Conservation (phyloP, 148 eudicot genomes). For the Dysphania ambrosioides region DNA sequence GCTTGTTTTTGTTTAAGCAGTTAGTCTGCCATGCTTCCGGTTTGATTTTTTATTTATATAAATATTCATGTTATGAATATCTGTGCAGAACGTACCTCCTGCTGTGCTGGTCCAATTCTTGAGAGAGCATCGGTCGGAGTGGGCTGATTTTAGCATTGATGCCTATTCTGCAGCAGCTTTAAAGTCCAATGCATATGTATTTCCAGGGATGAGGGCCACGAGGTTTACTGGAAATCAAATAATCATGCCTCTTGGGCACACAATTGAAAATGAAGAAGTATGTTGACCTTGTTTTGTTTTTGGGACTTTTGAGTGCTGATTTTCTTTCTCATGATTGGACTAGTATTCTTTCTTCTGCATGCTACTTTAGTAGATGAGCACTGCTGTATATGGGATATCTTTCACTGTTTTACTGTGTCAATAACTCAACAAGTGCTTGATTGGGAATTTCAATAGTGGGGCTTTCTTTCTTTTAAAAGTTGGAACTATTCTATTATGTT, state of each 20-base stretch:
- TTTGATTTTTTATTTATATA: background rate
- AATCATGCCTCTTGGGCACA: conserved; percentile 92
- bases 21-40: background rate
- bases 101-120: conserved; percentile 79
- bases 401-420: background rate
- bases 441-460: background rate
- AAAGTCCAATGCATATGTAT: conserved; percentile 57
- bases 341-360: background rate
- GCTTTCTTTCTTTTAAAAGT: background rate
- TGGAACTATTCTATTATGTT: background rate
- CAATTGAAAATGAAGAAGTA: conserved; percentile 96
- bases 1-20: conserved; percentile 1
- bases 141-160: conserved; percentile 94
- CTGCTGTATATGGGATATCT: background rate
- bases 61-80: background rate
- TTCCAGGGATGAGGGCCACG: conserved; percentile 68
- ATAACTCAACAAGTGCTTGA: background rate
- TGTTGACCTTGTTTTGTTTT: background rate
- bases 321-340: background rate
- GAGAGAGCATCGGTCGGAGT: conserved; percentile 96
- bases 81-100: conserved; percentile 79
- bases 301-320: background rate
- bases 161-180: conserved; percentile 79
- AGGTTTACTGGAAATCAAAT: conserved; percentile 87
- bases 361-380: background rate